Base-by-base conservation (phyloP, 164 flowering plant species). In the Akebia trifoliata region DNA sequence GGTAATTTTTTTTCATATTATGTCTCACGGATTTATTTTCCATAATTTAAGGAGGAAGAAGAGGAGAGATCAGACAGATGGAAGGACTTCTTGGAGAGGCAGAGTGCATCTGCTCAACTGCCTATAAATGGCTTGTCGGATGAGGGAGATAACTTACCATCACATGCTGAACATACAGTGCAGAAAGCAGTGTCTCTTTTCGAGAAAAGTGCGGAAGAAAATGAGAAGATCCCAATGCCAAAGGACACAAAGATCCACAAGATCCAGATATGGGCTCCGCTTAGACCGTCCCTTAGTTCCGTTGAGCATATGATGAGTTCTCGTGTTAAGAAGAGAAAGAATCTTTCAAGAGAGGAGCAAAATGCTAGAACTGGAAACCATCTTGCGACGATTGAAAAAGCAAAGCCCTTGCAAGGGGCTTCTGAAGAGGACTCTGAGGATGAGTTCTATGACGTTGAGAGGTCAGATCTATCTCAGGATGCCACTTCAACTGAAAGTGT, bases 21-120 rank as follows among this genome's bases (percentile, higher is more conserved):
- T n/a, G n/a, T n/a, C n/a, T n/a, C n/a, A n/a, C n/a, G n/a, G n/a
- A n/a, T n/a, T n/a, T 60, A 48, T 4, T 49, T 11, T 31, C 12
- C 15, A 2, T 57, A 14, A 45, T 61, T 60, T 50, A 55, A 94
- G 97, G 97, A 87, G 70, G 99, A 94, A 75, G 99, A 94, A 64
- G 99, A 84, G 65, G 99, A 94, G 75, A 83, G 99, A 69, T 86
- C 96, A 53, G 92, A 90, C 21, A 81, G 86, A 69, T 94, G 99
- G 99, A 76, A 67, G 6, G 61, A 63, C 56, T 90, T 94, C 59
- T 57, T 94, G 59, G 80, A 82, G 67, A 77, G 74, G 56, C 88
- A 74, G 59, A 74, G 74, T n/a, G 86, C 76, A 60, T 70, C 80
- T 60, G 73, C 79, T 56, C 71, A 80, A 44, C 39, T 66, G 44